Base-by-base conservation (phyloP, 495 filamentous ascomycete genomes). In the Aspergillus bertholletiae region DNA sequence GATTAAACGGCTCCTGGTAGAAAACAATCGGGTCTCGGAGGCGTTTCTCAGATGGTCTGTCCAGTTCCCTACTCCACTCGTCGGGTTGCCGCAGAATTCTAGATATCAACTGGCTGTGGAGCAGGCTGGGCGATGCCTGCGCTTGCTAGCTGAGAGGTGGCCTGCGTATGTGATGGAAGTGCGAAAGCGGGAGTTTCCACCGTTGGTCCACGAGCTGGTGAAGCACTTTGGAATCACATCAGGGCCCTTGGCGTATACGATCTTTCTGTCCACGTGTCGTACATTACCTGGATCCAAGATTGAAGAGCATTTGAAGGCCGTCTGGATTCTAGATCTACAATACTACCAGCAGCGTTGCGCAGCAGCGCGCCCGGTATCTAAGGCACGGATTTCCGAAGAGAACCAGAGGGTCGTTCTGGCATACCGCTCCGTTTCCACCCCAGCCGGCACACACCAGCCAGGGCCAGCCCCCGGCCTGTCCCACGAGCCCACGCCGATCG, bases 201-300 rank as follows among this genome's bases (percentile, higher is more conserved):
- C 82, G 9, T 64, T 88, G 7, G 75, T 86, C 30, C 74, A 77
- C 39, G 88, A 91, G 63, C 66, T 90, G 1, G 57, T 78, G 20
- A 54, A 47, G 3, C 43, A 51, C 15, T 72, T 89, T n/a, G 55
- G 62, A 1, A 68, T 87, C 20, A 66, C 62, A 11, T 89, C 87
- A 0, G 71, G 78, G 0, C 70, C 77, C 3, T 55, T 90, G 11
- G 80, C 87, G 58, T 65, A 55, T 2, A 80, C 87, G 37, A 67
- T 88, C 15, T 89, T 86, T 54, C 75, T 77, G 18, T 80, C 84
- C 1, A 74, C 79, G 22, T 67, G 57, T 46, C 71, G 73, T 8
- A 54, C 60, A 46, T 37, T 73, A 3, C 67, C 65, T 34, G 61
- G 58, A 2, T 26, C 21, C 3, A 49, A 3, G 24, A 6, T 15